These are phyloP conservation scores for Aspergillus nomiae DNA, from an alignment of 2,329 filamentous ascomycete genomes.

Conservation along the genomic window DNA sequence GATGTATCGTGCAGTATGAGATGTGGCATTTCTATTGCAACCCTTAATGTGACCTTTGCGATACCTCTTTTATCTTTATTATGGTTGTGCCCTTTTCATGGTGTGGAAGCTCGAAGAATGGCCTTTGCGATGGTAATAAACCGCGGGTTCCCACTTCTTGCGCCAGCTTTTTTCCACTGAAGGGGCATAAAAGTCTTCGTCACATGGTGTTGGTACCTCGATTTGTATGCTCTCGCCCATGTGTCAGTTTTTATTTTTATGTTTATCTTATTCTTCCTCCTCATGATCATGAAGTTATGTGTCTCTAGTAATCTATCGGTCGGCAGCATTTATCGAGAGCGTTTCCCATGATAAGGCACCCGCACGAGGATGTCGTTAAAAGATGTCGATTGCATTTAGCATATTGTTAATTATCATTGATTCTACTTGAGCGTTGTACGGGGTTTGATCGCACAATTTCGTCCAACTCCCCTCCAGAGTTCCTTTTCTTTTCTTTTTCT, in stretches of 20 bases:
- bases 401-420: not conserved
- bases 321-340: conserved; percentile 1
- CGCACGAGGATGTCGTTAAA: not conserved
- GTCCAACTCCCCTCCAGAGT: not conserved
- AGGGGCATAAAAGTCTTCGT: conserved; percentile 2
- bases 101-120: conserved; percentile 15
- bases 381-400: not conserved
- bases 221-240: not conserved
- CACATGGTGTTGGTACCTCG: conserved; percentile 10
- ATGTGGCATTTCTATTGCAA: not conserved
- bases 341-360: not conserved
- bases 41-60: not conserved
- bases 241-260: not conserved
- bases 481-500: conserved; percentile 8
- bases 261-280: not conserved
- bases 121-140: conserved; percentile 41
- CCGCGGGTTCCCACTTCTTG: conserved; percentile 26
- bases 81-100: not conserved
- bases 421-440: conserved; percentile 3
- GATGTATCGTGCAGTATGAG: not conserved
- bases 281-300: conserved; percentile 20
- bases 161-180: not conserved
- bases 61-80: conserved; percentile 7
- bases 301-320: conserved; percentile 8
- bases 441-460: not conserved